Evolutionary conservation across 2,329 filamentous ascomycete species (phyloP).

Genomic region (Aspergillus luchuensis): DNA sequence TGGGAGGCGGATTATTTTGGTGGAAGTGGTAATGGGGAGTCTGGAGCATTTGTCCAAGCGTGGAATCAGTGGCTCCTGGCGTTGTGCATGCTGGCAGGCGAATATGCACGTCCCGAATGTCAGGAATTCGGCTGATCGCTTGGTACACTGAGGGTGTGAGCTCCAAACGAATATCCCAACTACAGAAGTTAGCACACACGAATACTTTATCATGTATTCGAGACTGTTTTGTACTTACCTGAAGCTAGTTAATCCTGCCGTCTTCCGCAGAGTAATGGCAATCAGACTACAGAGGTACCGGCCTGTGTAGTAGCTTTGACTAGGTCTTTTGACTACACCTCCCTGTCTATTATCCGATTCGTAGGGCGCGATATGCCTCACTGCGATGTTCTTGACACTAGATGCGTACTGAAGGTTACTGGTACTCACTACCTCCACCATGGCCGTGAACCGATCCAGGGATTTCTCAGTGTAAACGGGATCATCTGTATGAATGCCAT

Average conservation of each 20-base stretch:
- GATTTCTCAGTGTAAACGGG: background rate
- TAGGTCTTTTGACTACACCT: background rate
- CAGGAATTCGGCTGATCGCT: background rate
- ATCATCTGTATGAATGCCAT: background rate
- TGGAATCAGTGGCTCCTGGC: background rate
- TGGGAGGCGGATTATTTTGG: background rate
- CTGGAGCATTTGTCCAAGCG: background rate
- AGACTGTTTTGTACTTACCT: background rate
- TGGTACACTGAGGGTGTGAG: background rate
- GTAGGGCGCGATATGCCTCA: background rate
- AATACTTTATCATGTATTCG: no score
- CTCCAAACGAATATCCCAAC: background rate
- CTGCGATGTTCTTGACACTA: background rate
- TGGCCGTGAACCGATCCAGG: background rate
- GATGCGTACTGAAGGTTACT: background rate
- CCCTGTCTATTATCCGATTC: background rate
- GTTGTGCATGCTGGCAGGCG: background rate
- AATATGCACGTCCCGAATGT: background rate
- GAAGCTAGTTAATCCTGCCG: background rate
- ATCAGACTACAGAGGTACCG: background rate
- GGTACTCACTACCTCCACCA: background rate
- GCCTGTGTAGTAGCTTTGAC: background rate
- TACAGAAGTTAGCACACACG: background rate
- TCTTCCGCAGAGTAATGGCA: background rate
- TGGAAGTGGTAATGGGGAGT: background rate